Conservation (phyloP, 768 basidiomycete genomes). For the Trametopsis cervina region DNA sequence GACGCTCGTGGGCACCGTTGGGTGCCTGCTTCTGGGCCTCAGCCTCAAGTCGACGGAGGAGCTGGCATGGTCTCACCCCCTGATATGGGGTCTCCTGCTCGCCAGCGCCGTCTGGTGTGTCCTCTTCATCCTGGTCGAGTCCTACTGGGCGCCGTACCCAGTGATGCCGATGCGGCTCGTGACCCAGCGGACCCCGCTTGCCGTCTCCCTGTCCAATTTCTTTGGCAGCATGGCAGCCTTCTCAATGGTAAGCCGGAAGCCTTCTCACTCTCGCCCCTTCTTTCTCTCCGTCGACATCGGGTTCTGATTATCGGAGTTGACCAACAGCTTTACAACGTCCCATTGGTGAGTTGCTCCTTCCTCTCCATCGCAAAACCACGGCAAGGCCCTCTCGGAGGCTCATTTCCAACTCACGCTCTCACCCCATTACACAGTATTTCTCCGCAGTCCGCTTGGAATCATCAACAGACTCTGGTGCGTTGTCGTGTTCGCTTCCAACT, state of each 20-base stretch:
- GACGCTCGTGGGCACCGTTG: constrained; percentile 67
- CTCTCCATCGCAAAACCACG: no score
- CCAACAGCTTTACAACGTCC: constrained; percentile 73
- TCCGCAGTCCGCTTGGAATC: constrained; percentile 68
- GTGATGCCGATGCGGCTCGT: constrained; percentile 86
- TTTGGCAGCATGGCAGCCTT: constrained; percentile 72
- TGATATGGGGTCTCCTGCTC: constrained; percentile 60
- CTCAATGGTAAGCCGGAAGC: constrained; percentile 66
- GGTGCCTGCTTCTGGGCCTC: constrained; percentile 68
- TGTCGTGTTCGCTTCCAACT: constrained; percentile 2
- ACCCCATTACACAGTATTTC: constrained; percentile 52
- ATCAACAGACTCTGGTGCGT: constrained; percentile 65
- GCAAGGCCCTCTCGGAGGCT: no score
- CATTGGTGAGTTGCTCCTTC: constrained; percentile 46
- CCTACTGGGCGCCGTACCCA: constrained; percentile 70
- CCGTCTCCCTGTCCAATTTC: constrained; percentile 75
- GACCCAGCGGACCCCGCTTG: constrained; percentile 70
- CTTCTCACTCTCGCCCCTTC: constrained; percentile 17
- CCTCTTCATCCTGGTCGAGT: constrained; percentile 75
- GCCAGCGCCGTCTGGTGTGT: constrained; percentile 46
- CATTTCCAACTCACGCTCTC: no score
- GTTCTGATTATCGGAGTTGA: constrained; percentile 14
- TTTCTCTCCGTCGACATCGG: constrained; percentile 5
- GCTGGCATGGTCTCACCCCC: constrained; percentile 65
- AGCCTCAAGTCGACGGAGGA: constrained; percentile 76